These are phyloP conservation scores for Penicillium nucicola DNA, from an alignment of 495 filamentous ascomycete genomes.

Conservation along the genomic window DNA sequence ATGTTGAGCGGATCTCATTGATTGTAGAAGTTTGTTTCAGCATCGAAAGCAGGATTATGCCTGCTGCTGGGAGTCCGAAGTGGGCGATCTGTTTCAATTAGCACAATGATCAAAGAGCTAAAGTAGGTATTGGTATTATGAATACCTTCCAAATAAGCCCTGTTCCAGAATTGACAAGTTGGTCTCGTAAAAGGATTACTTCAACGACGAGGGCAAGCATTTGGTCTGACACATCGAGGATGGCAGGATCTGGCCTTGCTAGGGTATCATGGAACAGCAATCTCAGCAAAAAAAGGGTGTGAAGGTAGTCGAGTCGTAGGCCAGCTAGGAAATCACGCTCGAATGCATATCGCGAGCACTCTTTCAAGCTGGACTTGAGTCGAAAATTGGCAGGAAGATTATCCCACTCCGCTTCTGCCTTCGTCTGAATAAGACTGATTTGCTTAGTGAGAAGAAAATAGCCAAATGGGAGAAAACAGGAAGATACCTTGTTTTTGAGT, in stretches of 20 bases:
- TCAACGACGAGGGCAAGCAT: conserved; percentile 38
- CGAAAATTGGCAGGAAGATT: conserved; percentile 25
- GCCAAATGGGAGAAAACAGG: not conserved
- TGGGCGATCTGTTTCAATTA: conserved; percentile 21
- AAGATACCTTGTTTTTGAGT: conserved; percentile 18
- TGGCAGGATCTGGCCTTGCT: conserved; percentile 27
- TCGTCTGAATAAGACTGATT: conserved; percentile 17
- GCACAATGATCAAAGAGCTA: not conserved
- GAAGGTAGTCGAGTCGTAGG: conserved; percentile 36
- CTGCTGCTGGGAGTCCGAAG: conserved; percentile 40
- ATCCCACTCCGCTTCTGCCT: conserved; percentile 24
- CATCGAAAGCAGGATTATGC: conserved; percentile 36
- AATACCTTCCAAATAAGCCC: conserved; percentile 39
- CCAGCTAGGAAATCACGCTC: conserved; percentile 34
- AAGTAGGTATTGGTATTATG: too few species aligned
- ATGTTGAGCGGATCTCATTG: conserved; percentile 12
- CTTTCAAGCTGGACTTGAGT: conserved; percentile 23
- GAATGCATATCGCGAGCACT: conserved; percentile 22
- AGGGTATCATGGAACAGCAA: conserved; percentile 26
- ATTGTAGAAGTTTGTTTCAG: conserved; percentile 20
- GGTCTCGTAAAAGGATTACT: conserved; percentile 33
- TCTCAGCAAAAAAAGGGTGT: conserved; percentile 36
- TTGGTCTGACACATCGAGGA: conserved; percentile 29
- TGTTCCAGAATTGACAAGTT: conserved; percentile 36
- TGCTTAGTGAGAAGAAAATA: not conserved